Evolutionary conservation across 768 basidiomycete species (phyloP), one percentile per base, ranked within the genome.

Genomic region (Tephrocybe sp.): DNA sequence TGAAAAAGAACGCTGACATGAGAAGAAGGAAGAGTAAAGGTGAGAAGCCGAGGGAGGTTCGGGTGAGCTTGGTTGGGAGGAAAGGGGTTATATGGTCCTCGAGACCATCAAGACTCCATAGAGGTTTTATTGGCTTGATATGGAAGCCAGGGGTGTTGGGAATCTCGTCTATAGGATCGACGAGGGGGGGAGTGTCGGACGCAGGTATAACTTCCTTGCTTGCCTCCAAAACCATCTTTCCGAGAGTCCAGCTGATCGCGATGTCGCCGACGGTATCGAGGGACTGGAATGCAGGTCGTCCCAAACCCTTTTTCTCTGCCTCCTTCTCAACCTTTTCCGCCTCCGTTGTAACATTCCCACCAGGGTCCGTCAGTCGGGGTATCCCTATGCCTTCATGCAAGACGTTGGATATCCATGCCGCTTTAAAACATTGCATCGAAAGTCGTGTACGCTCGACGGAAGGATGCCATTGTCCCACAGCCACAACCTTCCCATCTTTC

Each of bases 341-440:
- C 7, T 78, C 71, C 2, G 85, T 81, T 2, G 90, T 84, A 36
- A 70, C 68, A 62, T 93, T 91, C 0, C 95, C 95, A 2, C 84
- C 90, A 1, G 81, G 75, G 66, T 98, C 34, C 45, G 91, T 81
- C 26, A 97, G 85, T 23, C 97, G 79, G 21, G 97, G 97, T 65
- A 99, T 82, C 8, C 94, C 94, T 44, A 99, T 86, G 25, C 97
- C 97, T 65, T 97, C 93, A 59, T 98, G 96, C 2, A 99, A 69
- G 32, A 99, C 88, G 68, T 98, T 98, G 45, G 89, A 86, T 48
- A 99, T 81, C 97, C 97, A 99, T 2, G 97, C 95, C 1, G 96
- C 93, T 68, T 99, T 99, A 85, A 99, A 99, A 66, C 97, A 99
- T 65, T 98, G 97, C 90, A 96, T 90, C 71, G 96, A 84, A 53